Percentiles rank a stretch among this genome's conserved stretches.
phyloP scores from a whole-genome alignment of 2,329 filamentous ascomycete genomes.

The Penicillium frequentans region DNA sequence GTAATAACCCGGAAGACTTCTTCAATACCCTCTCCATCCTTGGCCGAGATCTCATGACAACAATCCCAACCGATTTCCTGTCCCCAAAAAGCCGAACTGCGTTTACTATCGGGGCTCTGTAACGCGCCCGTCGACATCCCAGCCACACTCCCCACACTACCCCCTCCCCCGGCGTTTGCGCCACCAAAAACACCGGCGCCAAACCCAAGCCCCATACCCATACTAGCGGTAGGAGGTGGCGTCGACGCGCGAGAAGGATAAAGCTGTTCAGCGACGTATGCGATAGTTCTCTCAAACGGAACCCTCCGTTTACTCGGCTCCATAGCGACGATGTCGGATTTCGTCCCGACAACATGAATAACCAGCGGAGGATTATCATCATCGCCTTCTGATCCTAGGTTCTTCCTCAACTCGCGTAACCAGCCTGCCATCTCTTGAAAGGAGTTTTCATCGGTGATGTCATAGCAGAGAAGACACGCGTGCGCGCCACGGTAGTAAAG shows the following conservation, averaged over 20 bases:
- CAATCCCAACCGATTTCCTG: slow-evolving; percentile 95
- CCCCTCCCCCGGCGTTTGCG: slow-evolving; percentile 17
- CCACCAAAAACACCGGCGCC: slow-evolving; percentile 14
- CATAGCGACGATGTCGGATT: slow-evolving; percentile 83
- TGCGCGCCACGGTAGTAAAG: slow-evolving; percentile 96
- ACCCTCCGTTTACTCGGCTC: slow-evolving; percentile 79
- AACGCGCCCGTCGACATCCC: slow-evolving; percentile 19
- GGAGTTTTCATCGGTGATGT: slow-evolving; percentile 81
- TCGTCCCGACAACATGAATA: slow-evolving; percentile 92
- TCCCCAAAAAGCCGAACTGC: slow-evolving; percentile 65
- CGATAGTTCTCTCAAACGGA: slow-evolving; percentile 92
- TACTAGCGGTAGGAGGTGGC: slow-evolving; percentile 63
- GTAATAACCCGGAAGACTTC: slow-evolving; percentile 93
- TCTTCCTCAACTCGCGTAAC: slow-evolving; percentile 80
- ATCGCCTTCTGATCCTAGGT: slow-evolving; percentile 55
- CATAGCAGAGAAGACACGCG: slow-evolving; percentile 91
- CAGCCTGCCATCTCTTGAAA: slow-evolving; percentile 92
- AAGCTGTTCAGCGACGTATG: slow-evolving; percentile 90
- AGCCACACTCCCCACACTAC: slow-evolving; percentile 15
- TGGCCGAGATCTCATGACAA: slow-evolving; percentile 93
- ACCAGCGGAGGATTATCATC: slow-evolving; percentile 67
- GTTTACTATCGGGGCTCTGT: slow-evolving; percentile 45
- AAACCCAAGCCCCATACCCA: slow-evolving; percentile 29
- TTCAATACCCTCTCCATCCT: slow-evolving; percentile 92
- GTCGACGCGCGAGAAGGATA: slow-evolving; percentile 69